Evolutionary conservation across 306 rosid species (phyloP).

Genomic region (Corylus avellana): DNA sequence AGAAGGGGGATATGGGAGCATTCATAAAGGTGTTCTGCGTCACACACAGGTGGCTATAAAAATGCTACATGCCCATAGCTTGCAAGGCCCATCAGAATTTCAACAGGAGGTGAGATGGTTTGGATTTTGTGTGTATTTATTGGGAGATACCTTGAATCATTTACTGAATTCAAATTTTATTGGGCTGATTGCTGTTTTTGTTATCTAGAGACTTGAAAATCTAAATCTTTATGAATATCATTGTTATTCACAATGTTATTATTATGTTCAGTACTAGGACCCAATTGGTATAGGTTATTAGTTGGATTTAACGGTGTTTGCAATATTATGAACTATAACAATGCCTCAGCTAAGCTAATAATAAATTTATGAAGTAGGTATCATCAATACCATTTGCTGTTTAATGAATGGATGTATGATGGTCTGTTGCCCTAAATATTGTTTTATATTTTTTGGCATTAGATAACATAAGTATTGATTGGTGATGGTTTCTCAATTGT

Average conservation of each 20-base stretch:
- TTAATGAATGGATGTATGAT: background rate
- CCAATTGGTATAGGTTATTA: background rate
- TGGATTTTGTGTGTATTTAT: background rate
- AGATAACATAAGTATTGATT: background rate
- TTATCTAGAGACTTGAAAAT: background rate
- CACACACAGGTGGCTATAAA: conserved; percentile 59
- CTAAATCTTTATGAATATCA: background rate
- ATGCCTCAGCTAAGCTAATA: conserved; percentile 1
- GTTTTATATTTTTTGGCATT: background rate
- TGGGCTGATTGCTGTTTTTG: background rate
- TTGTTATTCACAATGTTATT: background rate
- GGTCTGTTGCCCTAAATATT: background rate
- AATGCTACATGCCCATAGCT: conserved; percentile 38
- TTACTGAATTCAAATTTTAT: background rate
- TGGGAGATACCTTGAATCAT: background rate
- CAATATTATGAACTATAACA: background rate
- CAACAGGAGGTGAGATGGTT: conserved; percentile 52
- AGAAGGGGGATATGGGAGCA: conserved; percentile 64
- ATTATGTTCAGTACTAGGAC: background rate
- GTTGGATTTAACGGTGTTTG: background rate
- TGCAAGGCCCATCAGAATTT: conserved; percentile 56
- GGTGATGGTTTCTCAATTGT: background rate
- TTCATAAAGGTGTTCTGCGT: conserved; percentile 46
- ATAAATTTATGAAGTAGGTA: background rate
- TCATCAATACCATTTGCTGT: background rate